Base-by-base conservation (phyloP, 257 asterid species). In the Cruciata laevipes region DNA sequence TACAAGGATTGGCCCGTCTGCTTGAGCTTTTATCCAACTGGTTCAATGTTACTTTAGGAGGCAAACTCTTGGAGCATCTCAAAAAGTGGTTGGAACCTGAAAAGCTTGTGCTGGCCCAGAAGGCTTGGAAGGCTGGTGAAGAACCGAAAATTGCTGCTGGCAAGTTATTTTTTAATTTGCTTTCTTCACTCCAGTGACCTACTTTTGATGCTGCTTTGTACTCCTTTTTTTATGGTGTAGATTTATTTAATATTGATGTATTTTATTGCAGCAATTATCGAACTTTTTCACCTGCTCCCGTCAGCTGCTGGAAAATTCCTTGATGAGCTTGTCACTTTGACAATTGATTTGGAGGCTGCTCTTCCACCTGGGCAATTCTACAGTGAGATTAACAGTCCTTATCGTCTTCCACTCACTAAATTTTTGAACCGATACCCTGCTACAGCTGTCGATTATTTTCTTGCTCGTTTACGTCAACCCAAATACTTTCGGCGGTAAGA, bases 121-220 rank as follows among this genome's bases (percentile, higher is more conserved):
- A 94, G 82, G 77, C 96, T n/a, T 94, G 99, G 99, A 94, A 94
- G 85, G 90, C 99, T 82, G 99, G 99, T 32, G 99, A 94, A 84
- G 99, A 94, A 75, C 99, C 99, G 60, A 94, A 94, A 83, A 88
- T 94, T 75, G 99, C 99, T 73, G 93, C 99, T 79, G 99, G 99
- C 91, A 78, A 77, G 86, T 84, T 61, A 37, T 77, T 23, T 56
- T 77, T 23, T 56, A 35, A 59, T 59, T n/a, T 56, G 62, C 49
- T 30, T 67, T 67, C 21, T 53, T 66, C 49, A 31, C 16, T 37
- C 35, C 55, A 25, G 73, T 60, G 57, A n/a, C 62, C 7, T 13
- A 13, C 35, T 21, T 49, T 52, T 58, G 49, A 37, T 57, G 13
- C 27, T 66, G 12, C 25, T 32, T n/a, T 73, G 53, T 33, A 63